Percentiles rank a stretch among this genome's conserved stretches.
Evolutionary conservation across 1,284 basidiomycete species (phyloP).

Genomic region (Fistulina hepatica): DNA sequence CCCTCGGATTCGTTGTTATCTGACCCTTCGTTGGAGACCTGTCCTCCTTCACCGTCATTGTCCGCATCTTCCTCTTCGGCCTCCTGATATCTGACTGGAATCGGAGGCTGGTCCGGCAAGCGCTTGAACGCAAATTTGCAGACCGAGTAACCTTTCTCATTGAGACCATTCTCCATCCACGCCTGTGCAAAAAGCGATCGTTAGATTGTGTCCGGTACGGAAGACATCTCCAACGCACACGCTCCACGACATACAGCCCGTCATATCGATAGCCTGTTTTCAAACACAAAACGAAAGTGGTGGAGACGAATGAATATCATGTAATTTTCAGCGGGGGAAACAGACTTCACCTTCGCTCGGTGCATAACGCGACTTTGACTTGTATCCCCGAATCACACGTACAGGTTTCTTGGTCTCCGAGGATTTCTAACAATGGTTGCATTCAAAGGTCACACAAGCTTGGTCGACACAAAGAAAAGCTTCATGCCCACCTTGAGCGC

Average conservation of each 20-base stretch:
- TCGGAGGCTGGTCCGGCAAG: conserved; percentile 44
- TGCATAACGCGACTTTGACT: conserved; percentile 56
- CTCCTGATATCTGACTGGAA: conserved; percentile 29
- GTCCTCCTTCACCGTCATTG: too few relatives aligned
- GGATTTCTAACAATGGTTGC: conserved; percentile 36
- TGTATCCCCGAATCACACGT: conserved; percentile 75
- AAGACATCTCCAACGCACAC: conserved; percentile 28
- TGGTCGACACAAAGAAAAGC: background rate
- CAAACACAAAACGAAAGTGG: too few relatives aligned
- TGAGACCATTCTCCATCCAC: conserved; percentile 60
- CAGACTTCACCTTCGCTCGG: conserved; percentile 56
- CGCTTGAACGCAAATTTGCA: conserved; percentile 78
- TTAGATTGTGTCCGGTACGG: background rate
- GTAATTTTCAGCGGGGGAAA: background rate
- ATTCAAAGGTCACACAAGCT: background rate
- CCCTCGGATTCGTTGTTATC: conserved; percentile 1
- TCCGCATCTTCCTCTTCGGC: conserved; percentile 14
- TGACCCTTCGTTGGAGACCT: background rate
- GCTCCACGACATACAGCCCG: conserved; percentile 69
- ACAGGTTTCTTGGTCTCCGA: conserved; percentile 65
- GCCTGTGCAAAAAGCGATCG: conserved; percentile 29
- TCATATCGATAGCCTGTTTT: conserved; percentile 84
- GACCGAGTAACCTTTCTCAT: conserved; percentile 52
- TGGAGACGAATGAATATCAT: conserved; percentile 17
- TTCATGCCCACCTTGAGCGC: conserved; percentile 50